A percentile compares a stretch with the other conserved stretches of the same genome.
Conservation (phyloP, 805 yeast genomes). For the Metschnikowia matae region DNA sequence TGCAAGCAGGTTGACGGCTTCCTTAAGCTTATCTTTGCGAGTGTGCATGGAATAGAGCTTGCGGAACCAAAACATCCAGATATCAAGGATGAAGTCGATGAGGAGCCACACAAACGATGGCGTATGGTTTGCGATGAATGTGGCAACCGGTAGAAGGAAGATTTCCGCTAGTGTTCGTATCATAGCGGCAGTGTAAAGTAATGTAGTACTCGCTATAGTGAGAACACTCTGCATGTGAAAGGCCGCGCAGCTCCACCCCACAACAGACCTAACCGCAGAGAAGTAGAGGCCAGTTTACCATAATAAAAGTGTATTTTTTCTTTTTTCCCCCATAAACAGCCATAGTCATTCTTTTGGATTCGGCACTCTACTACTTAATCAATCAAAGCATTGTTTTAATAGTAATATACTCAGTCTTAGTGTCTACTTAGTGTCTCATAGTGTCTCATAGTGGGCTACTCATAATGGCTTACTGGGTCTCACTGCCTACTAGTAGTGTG, state of each 20-base stretch:
- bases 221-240: background rate
- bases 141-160: conserved; percentile 19
- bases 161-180: conserved; percentile 9
- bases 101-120: conserved; percentile 40
- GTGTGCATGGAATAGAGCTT: conserved; percentile 32
- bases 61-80: conserved; percentile 45
- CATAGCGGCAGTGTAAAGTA: conserved; percentile 4
- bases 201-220: background rate
- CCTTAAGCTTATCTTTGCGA: conserved; percentile 42
- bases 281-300: background rate
- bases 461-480: no score
- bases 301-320: background rate
- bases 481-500: no score
- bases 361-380: no score
- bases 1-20: conserved; percentile 46
- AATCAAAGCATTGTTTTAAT: no score
- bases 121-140: conserved; percentile 31
- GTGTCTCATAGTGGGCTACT: no score
- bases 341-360: no score
- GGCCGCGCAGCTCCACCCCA: conserved; percentile 1
- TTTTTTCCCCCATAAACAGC: no score
- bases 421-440: no score
- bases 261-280: background rate
- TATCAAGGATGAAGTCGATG: conserved; percentile 41
- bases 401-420: no score